Evolutionary conservation across 805 yeast species (phyloP), one percentile per base, ranked within the genome.

Genomic region (Yamadazyma phyllophila): DNA sequence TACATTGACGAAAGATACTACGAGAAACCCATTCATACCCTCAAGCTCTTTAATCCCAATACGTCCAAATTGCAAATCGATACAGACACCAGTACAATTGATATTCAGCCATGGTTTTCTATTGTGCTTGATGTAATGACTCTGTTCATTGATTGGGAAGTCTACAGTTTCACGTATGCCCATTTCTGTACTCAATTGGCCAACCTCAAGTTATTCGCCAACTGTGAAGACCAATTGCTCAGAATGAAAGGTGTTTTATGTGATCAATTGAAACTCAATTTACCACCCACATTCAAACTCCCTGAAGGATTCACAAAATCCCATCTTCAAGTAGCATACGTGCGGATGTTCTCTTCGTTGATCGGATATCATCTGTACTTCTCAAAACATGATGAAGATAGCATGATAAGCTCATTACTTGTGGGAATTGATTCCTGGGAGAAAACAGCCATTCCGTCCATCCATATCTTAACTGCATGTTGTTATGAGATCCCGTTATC

Each of bases 401-500:
- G 74, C 46, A 69, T 88, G 17, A 73, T 87, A 13, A 75, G 74
- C 45, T 73, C 89, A 0, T 69, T 85, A 24, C 67, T 83, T 10
- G 64, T 74, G 38, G 87, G 88, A 0, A 63, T 87, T 43, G 76
- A 81, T 1, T 81, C 89, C 0, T 85, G 91, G 88, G 89, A 88
- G 49, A 80, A 79, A 49, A 81, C 95, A 0, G 87, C 89, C 0
- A 77, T 83, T 30, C 89, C 95, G 2, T 80, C 89, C 52, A 77
- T 90, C 26, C 89, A 88, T 54, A 82, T 84, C 36, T 67, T 91
- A 47, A 81, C 85, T 4, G 74, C 85, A 2, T 85, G 92, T 53
- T 85, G 96, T 59, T 88, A 85, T 60, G 96, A 88, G 58, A 72
- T 86, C 29, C 95, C 96, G 1, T 59, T 73, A 9, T 80, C 92